These are phyloP conservation scores for Saposhnikovia divaricata DNA, from an alignment of 129 eudicot genomes.

Conservation along the genomic window DNA sequence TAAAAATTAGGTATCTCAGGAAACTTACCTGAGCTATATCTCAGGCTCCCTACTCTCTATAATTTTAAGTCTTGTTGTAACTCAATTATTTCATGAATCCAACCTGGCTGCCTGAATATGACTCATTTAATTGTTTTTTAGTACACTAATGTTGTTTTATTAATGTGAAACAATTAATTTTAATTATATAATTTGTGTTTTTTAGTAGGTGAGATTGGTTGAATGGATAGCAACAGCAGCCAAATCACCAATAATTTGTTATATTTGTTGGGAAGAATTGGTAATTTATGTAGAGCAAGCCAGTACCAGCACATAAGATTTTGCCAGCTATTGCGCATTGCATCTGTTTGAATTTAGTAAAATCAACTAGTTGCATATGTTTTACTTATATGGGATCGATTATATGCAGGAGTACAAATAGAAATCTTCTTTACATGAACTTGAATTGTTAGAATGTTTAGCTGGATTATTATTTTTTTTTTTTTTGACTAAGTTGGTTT, in stretches of 20 bases:
- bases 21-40: too few species aligned
- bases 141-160: not conserved
- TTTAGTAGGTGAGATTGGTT: slow-evolving; percentile 9
- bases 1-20: too few species aligned
- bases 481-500: too few species aligned
- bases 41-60: too few species aligned
- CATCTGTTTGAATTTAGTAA: not conserved
- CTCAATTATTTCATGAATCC: slow-evolving; percentile 11
- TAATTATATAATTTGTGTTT: not conserved
- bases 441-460: too few species aligned
- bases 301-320: slow-evolving; percentile 2
- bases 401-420: too few species aligned
- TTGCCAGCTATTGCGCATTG: slow-evolving; percentile 6
- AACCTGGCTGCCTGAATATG: slow-evolving; percentile 11
- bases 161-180: not conserved
- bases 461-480: too few species aligned
- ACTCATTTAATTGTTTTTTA: not conserved
- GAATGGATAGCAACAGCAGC: slow-evolving; percentile 17
- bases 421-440: too few species aligned
- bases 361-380: too few species aligned
- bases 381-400: too few species aligned
- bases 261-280: not conserved
- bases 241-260: not conserved
- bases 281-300: not conserved
- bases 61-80: not conserved